phyloP scores from a whole-genome alignment of 2,329 filamentous ascomycete genomes.

The Phyllosticta capitalensis region DNA sequence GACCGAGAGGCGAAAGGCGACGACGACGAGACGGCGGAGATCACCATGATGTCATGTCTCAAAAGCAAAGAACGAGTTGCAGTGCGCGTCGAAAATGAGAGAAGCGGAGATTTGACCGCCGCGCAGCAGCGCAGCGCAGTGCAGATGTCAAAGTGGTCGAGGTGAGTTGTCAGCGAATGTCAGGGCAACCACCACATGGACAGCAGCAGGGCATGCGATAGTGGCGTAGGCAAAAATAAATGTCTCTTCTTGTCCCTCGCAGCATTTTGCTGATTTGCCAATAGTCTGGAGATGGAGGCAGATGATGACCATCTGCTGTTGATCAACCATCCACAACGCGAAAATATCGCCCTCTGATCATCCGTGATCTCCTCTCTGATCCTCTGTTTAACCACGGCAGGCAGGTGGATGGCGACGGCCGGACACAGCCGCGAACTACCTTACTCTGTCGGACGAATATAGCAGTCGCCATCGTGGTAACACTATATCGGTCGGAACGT shows the following conservation, averaged over 20 bases:
- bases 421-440: background rate
- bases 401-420: background rate
- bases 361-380: background rate
- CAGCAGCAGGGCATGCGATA: background rate
- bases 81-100: background rate
- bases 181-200: no score
- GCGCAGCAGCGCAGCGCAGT: no score
- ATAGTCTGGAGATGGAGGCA: background rate
- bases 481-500: background rate
- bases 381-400: background rate
- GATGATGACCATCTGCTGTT: background rate
- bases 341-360: background rate
- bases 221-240: background rate
- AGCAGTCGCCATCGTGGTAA: background rate
- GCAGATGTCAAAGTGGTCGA: background rate
- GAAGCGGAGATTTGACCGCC: background rate
- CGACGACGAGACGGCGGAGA: background rate
- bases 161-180: background rate
- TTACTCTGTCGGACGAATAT: no score
- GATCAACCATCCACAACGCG: background rate
- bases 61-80: background rate
- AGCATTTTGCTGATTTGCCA: background rate
- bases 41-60: background rate
- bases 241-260: background rate
- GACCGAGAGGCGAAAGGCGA: background rate